phyloP scores from a whole-genome alignment of 257 asterid species.

The Apocynum venetum region DNA sequence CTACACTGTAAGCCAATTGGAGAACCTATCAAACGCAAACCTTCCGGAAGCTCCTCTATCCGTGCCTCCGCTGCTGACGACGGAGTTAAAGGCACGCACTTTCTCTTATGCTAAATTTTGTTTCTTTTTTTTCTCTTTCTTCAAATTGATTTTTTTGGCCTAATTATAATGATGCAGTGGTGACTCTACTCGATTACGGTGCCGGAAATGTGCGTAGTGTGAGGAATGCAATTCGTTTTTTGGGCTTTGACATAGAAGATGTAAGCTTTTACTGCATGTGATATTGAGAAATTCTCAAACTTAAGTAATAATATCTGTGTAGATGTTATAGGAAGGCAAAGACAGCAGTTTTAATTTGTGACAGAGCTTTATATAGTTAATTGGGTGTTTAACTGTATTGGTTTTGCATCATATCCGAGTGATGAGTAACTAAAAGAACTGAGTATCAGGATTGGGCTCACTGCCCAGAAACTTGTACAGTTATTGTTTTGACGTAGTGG shows the following conservation, averaged over 20 bases:
- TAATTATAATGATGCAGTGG: constrained; percentile 40
- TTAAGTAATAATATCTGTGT: background rate
- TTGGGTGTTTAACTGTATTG: too few species aligned
- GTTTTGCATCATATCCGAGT: background rate
- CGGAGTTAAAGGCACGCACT: constrained; percentile 28
- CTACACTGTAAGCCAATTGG: constrained; percentile 25
- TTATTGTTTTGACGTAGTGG: background rate
- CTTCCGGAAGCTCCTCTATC: constrained; percentile 39
- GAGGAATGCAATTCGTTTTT: constrained; percentile 73
- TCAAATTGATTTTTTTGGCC: background rate
- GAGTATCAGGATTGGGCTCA: background rate
- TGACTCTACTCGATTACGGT: constrained; percentile 93
- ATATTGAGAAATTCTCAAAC: background rate
- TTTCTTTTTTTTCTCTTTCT: background rate
- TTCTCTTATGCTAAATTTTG: background rate
- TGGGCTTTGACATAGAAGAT: constrained; percentile 77
- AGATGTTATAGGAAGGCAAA: background rate
- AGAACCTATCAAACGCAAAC: constrained; percentile 34
- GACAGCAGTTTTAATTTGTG: background rate
- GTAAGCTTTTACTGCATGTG: constrained; percentile 28
- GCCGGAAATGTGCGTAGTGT: constrained; percentile 98
- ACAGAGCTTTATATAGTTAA: background rate
- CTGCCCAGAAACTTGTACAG: background rate
- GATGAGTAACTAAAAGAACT: background rate
- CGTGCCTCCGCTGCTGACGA: constrained; percentile 50